Evolutionary conservation across 2,329 filamentous ascomycete genomes (phyloP).

Genomic region (Neurospora sp.): DNA sequence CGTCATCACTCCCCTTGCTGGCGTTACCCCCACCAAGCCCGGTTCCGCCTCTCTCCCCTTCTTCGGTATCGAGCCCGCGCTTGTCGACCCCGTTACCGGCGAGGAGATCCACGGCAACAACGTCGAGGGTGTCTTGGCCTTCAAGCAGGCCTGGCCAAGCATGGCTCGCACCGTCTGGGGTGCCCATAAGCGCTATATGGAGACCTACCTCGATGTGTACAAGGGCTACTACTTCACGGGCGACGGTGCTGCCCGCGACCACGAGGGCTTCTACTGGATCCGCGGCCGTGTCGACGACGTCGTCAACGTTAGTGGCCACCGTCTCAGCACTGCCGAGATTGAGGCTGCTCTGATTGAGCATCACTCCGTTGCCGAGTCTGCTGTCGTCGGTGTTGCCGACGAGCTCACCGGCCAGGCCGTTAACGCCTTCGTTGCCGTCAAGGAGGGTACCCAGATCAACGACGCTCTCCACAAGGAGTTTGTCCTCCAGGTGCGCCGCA

Average conservation of each 20-base stretch:
- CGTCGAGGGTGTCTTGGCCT: constrained; percentile 90
- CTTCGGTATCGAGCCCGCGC: constrained; percentile 95
- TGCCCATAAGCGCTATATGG: constrained; percentile 96
- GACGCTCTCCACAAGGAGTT: constrained; percentile 89
- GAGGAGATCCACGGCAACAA: constrained; percentile 92
- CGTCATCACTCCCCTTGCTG: constrained; percentile 86
- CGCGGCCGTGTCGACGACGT: constrained; percentile 96
- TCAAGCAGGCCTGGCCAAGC: constrained; percentile 97
- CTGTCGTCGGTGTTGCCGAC: constrained; percentile 85
- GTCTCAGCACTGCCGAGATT: constrained; percentile 93
- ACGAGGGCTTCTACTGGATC: constrained; percentile 99
- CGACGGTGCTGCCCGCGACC: constrained; percentile 89
- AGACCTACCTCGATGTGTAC: constrained; percentile 96
- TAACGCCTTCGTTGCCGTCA: constrained; percentile 91
- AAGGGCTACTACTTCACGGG: constrained; percentile 96
- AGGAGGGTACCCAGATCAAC: constrained; percentile 65
- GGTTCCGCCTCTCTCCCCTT: constrained; percentile 93
- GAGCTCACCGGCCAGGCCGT: constrained; percentile 95
- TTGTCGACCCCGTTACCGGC: constrained; percentile 92
- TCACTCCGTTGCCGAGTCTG: constrained; percentile 79
- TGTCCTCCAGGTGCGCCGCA: constrained; percentile 89
- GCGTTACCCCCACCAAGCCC: constrained; percentile 92
- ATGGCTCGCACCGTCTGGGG: constrained; percentile 98
- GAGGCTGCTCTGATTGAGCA: constrained; percentile 95
- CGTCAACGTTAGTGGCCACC: constrained; percentile 94